Evolutionary conservation across 1,284 basidiomycete genomes (phyloP).

Genomic region (Ustanciosporium gigantosporum): DNA sequence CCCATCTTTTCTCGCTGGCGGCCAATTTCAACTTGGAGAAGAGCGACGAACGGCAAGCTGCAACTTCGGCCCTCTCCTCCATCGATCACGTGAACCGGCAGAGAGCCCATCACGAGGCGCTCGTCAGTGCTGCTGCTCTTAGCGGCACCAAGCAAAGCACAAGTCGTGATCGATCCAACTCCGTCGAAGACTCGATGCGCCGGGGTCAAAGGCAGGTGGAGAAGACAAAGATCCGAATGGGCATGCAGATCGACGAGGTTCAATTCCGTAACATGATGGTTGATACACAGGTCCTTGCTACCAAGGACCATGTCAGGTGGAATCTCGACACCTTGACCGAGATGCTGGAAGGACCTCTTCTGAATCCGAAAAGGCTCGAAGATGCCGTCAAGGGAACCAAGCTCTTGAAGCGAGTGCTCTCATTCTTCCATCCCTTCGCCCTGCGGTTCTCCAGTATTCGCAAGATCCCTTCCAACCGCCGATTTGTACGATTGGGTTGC

Average conservation of each 20-base stretch:
- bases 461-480: conserved; percentile 66
- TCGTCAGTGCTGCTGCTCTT: conserved; percentile 21
- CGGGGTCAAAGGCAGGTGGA: conserved; percentile 73
- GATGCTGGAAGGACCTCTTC: conserved; percentile 85
- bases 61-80: conserved; percentile 79
- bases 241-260: conserved; percentile 69
- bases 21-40: conserved; percentile 66
- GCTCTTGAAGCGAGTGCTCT: conserved; percentile 82
- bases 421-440: conserved; percentile 88
- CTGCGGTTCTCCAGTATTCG: conserved; percentile 80
- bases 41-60: conserved; percentile 71
- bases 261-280: conserved; percentile 57
- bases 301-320: conserved; percentile 90
- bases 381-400: conserved; percentile 89
- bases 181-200: conserved; percentile 80
- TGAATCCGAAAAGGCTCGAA: conserved; percentile 90
- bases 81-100: conserved; percentile 82
- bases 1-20: conserved; percentile 81
- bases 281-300: conserved; percentile 72
- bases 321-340: conserved; percentile 85
- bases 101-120: conserved; percentile 35
- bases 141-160: conserved; percentile 13
- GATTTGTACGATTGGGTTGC: conserved; percentile 64
- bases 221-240: conserved; percentile 81
- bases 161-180: conserved; percentile 71